Conservation (phyloP, 805 yeast species). For the Candida arabinofermentans region DNA sequence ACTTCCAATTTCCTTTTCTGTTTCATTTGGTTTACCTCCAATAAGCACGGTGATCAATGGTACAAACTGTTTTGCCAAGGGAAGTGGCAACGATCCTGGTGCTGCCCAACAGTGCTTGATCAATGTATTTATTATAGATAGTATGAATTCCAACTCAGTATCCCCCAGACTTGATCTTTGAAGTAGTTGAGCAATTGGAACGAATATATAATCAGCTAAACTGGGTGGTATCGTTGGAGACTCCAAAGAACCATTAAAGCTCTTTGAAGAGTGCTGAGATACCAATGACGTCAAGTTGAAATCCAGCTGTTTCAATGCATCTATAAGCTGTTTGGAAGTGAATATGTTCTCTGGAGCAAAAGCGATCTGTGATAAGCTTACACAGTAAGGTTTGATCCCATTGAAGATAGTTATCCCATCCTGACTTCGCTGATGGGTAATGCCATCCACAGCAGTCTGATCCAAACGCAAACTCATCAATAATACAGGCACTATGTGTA, state of each 20-base stretch:
- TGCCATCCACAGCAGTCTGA: no score
- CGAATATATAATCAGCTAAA: constrained; percentile 59
- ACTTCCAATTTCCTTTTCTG: constrained; percentile 17
- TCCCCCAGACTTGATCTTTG: constrained; percentile 44
- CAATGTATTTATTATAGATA: constrained; percentile 43
- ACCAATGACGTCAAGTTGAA: constrained; percentile 15
- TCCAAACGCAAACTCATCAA: background rate
- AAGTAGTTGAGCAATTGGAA: constrained; percentile 54
- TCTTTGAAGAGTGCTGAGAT: background rate
- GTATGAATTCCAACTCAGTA: constrained; percentile 39
- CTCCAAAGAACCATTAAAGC: background rate
- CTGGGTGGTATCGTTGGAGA: constrained; percentile 29
- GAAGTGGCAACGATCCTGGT: constrained; percentile 32
- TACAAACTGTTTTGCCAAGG: constrained; percentile 41
- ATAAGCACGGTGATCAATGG: constrained; percentile 44
- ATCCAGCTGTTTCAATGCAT: constrained; percentile 34
- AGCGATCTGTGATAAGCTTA: constrained; percentile 39
- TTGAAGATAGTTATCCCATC: no score
- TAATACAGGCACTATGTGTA: background rate
- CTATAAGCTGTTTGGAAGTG: constrained; percentile 28
- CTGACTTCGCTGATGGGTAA: no score
- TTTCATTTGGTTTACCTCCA: constrained; percentile 41
- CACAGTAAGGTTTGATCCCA: constrained; percentile 39
- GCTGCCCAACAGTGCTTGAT: constrained; percentile 45
- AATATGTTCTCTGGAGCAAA: constrained; percentile 36